A percentile compares a stretch with the other conserved stretches of the same genome.
These are phyloP conservation scores for Ogataea degrootiae DNA, from an alignment of 805 yeast genomes.

Conservation along the genomic window DNA sequence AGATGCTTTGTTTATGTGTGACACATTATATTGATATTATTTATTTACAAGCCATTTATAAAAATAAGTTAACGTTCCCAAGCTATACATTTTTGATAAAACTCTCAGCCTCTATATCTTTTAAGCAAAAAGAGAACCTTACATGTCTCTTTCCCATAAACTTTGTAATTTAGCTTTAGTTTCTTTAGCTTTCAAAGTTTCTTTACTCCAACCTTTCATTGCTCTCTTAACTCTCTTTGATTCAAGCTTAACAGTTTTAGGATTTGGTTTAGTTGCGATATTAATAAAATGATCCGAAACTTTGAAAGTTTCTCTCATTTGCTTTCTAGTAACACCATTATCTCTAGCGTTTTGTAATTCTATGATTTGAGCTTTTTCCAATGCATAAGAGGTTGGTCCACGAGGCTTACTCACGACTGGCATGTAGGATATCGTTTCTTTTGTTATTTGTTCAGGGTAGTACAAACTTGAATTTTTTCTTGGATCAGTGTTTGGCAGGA, in stretches of 20 bases:
- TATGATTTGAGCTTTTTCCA: constrained; percentile 21
- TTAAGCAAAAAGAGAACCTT: neutral
- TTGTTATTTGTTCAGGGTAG: constrained; percentile 21
- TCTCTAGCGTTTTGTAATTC: constrained; percentile 29
- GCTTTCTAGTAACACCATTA: constrained; percentile 27
- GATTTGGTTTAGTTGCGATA: constrained; percentile 25
- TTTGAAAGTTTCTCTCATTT: constrained; percentile 25
- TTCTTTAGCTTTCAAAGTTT: constrained; percentile 21
- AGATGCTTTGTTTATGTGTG: no score
- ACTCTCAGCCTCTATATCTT: neutral
- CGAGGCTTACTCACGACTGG: constrained; percentile 23
- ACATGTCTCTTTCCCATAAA: constrained; percentile 25
- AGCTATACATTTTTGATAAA: neutral
- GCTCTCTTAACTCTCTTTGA: constrained; percentile 14
- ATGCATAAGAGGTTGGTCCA: constrained; percentile 23
- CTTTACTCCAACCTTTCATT: constrained; percentile 23
- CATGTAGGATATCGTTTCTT: constrained; percentile 24
- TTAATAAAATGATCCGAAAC: constrained; percentile 29
- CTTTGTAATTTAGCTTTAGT: constrained; percentile 17
- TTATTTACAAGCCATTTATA: neutral
- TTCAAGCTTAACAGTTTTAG: constrained; percentile 16
- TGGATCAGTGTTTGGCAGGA: constrained; percentile 29
- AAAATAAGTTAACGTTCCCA: neutral
- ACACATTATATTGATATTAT: neutral
- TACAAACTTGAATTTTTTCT: constrained; percentile 25